Conservation (phyloP, 2,329 filamentous ascomycete species). For the Plectosphaerella plurivora region DNA sequence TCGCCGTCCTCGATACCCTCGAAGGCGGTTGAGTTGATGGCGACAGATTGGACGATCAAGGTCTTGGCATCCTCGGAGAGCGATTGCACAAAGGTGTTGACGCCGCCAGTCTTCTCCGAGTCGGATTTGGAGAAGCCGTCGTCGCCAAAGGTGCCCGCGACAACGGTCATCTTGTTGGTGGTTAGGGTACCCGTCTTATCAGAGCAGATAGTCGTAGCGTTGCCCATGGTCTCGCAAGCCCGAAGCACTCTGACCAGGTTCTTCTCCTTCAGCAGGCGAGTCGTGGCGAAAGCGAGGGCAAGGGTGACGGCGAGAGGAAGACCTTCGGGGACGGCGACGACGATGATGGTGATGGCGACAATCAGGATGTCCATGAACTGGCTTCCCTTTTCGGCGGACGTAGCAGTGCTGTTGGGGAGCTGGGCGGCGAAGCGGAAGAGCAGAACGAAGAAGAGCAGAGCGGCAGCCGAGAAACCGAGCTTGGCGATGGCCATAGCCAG, state of each 20-base stretch:
- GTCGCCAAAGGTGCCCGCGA: constrained; percentile 60
- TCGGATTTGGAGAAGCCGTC: constrained; percentile 27
- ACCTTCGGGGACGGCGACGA: constrained; percentile 64
- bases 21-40: constrained; percentile 56
- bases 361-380: constrained; percentile 62
- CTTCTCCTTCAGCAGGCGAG: constrained; percentile 66
- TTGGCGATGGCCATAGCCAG: constrained; percentile 40
- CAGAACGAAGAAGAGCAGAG: constrained; percentile 70
- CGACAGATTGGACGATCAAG: constrained; percentile 35
- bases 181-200: constrained; percentile 65
- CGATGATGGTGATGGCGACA: constrained; percentile 61
- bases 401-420: constrained; percentile 44
- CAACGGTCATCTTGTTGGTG: constrained; percentile 71
- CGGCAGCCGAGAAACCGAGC: constrained; percentile 59
- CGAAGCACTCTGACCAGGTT: constrained; percentile 64
- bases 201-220: constrained; percentile 71
- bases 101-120: constrained; percentile 17
- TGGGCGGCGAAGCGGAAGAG: constrained; percentile 71
- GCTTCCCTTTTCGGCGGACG: constrained; percentile 50
- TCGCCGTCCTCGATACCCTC: constrained; percentile 43
- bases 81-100: constrained; percentile 13
- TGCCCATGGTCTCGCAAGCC: constrained; percentile 70
- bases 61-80: constrained; percentile 22
- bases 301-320: constrained; percentile 64
- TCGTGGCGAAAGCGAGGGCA: constrained; percentile 64